Evolutionary conservation across 306 rosid species (phyloP).

Genomic region (Glycine latifolia): DNA sequence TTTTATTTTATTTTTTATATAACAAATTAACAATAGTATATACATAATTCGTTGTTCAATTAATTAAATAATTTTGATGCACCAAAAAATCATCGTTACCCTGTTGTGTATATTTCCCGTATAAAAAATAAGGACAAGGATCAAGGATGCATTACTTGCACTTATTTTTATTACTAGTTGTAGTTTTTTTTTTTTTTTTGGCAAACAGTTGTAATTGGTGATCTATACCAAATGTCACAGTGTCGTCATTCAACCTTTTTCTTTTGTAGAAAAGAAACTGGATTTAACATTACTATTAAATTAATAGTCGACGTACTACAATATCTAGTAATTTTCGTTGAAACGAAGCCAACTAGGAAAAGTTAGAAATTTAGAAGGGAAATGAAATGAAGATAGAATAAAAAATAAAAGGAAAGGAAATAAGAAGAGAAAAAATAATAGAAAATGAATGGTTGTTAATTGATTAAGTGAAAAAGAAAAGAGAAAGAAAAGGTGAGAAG

Average conservation of each 20-base stretch:
- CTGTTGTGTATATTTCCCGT: background rate
- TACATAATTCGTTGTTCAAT: background rate
- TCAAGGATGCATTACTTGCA: background rate
- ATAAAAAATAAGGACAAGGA: background rate
- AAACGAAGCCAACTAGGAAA: background rate
- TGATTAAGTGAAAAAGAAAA: too few species aligned
- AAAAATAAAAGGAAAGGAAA: background rate
- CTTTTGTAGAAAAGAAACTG: background rate
- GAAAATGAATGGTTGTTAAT: too few species aligned
- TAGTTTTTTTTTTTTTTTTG: background rate
- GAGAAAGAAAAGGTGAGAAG: too few species aligned
- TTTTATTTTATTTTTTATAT: too few species aligned
- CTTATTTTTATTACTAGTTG: background rate
- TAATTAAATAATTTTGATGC: background rate
- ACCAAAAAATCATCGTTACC: background rate
- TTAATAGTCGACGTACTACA: background rate
- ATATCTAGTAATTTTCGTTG: background rate
- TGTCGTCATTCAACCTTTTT: background rate
- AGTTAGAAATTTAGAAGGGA: background rate
- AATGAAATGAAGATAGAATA: too few species aligned
- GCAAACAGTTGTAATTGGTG: background rate
- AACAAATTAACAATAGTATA: background rate
- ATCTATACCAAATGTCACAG: background rate
- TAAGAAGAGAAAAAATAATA: too few species aligned
- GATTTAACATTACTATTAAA: background rate